These are phyloP conservation scores for Quercus parvula DNA, from an alignment of 306 rosid genomes.

Conservation along the genomic window DNA sequence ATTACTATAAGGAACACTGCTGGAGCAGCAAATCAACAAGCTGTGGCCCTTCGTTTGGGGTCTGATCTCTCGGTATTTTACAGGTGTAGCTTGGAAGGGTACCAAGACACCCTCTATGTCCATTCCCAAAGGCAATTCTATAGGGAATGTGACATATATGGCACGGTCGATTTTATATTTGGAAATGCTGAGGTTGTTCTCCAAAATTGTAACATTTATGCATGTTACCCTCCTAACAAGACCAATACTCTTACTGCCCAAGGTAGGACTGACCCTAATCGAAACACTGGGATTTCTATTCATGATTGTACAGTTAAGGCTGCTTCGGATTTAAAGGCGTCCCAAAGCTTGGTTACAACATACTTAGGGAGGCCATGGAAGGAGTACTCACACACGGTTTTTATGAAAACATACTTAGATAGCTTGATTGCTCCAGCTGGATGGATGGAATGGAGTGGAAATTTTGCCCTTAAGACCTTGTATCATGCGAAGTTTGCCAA, in stretches of 20 bases:
- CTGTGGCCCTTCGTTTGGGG: conserved; percentile 80
- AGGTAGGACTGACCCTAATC: conserved; percentile 71
- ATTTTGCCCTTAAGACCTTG: conserved; percentile 58
- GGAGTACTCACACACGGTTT: conserved; percentile 57
- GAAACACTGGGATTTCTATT: conserved; percentile 69
- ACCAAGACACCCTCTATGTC: conserved; percentile 76
- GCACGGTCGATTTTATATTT: conserved; percentile 79
- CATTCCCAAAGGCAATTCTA: conserved; percentile 72
- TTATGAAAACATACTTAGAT: conserved; percentile 58
- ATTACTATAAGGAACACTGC: conserved; percentile 83
- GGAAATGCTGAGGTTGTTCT: conserved; percentile 80
- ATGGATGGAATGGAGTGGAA: conserved; percentile 69
- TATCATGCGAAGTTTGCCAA: conserved; percentile 67
- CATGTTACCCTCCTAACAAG: conserved; percentile 52
- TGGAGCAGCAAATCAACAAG: conserved; percentile 70
- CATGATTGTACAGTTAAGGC: conserved; percentile 45
- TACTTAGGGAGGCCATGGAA: conserved; percentile 73
- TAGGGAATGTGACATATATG: conserved; percentile 68
- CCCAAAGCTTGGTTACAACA: conserved; percentile 28
- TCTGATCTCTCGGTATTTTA: conserved; percentile 78
- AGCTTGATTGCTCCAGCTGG: conserved; percentile 61
- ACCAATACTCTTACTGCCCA: conserved; percentile 67
- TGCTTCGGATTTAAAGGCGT: conserved; percentile 34
- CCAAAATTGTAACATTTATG: conserved; percentile 62
- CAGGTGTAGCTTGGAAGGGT: conserved; percentile 70